These are phyloP conservation scores for Alternaria tenuissima DNA, from an alignment of 2,329 filamentous ascomycete genomes.

Conservation along the genomic window DNA sequence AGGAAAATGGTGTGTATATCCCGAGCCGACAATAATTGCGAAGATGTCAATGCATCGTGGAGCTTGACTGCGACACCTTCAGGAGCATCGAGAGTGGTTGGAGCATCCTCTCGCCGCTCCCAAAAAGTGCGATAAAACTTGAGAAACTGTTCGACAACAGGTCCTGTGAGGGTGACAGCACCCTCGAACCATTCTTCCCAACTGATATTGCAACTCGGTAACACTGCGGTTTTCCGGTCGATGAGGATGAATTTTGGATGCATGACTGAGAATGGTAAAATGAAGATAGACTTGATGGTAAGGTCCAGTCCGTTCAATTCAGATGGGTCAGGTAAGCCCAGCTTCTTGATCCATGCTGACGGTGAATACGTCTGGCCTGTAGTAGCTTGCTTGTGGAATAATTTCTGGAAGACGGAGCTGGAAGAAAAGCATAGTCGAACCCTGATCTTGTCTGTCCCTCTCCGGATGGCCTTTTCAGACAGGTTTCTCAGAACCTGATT, in stretches of 20 bases:
- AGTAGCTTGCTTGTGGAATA: slow-evolving; percentile 72
- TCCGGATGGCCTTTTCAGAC: slow-evolving; percentile 57
- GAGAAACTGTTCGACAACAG: slow-evolving; percentile 68
- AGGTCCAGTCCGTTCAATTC: slow-evolving; percentile 70
- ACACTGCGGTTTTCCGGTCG: slow-evolving; percentile 70
- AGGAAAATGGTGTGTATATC: slow-evolving; percentile 68
- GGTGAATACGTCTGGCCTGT: slow-evolving; percentile 69
- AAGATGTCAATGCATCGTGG: slow-evolving; percentile 6
- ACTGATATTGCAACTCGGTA: slow-evolving; percentile 85
- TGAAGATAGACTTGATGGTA: slow-evolving; percentile 78
- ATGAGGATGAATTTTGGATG: slow-evolving; percentile 84
- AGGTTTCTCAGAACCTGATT: slow-evolving; percentile 66
- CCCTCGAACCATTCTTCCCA: slow-evolving; percentile 91
- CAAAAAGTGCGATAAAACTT: slow-evolving; percentile 76
- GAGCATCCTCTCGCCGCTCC: slow-evolving; percentile 52
- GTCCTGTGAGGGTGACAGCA: slow-evolving; percentile 71
- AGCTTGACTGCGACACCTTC: slow-evolving; percentile 3
- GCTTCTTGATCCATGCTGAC: slow-evolving; percentile 64
- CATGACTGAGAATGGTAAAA: slow-evolving; percentile 84
- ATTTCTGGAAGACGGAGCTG: slow-evolving; percentile 73
- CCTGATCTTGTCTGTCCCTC: slow-evolving; percentile 57
- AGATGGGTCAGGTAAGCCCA: slow-evolving; percentile 69
- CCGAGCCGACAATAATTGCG: slow-evolving; percentile 4
- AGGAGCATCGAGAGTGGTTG: slow-evolving; percentile 1
- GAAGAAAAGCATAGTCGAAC: slow-evolving; percentile 82